phyloP scores from a whole-genome alignment of 805 yeast genomes.

The Nakazawaea ernobii region DNA sequence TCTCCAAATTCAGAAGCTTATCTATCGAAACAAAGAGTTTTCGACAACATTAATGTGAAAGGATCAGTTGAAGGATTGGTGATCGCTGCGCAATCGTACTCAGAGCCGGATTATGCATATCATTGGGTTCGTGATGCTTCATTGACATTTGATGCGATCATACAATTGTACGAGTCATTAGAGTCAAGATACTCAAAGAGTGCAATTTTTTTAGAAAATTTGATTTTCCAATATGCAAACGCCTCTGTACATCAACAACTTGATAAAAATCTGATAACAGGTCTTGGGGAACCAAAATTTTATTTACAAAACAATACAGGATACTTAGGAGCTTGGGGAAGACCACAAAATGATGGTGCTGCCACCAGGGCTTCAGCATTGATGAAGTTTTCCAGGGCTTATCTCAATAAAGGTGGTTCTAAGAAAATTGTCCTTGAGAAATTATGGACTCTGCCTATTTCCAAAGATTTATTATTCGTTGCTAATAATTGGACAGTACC shows the following conservation, averaged over 20 bases:
- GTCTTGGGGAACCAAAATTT: conserved; percentile 43
- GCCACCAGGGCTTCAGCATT: conserved; percentile 18
- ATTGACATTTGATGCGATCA: conserved; percentile 1
- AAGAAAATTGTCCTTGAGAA: neutral
- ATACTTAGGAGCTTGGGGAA: conserved; percentile 28
- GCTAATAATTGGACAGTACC: conserved; percentile 27
- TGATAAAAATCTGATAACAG: conserved; percentile 15
- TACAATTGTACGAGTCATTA: neutral
- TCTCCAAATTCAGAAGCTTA: neutral
- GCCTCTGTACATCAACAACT: conserved; percentile 2
- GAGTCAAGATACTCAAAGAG: neutral
- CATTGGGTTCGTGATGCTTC: conserved; percentile 10
- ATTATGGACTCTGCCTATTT: conserved; percentile 16
- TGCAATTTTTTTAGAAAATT: neutral
- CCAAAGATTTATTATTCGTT: conserved; percentile 35
- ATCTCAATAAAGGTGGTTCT: conserved; percentile 5
- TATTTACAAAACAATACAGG: conserved; percentile 16
- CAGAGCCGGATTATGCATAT: conserved; percentile 5
- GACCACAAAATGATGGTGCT: conserved; percentile 44
- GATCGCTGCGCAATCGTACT: conserved; percentile 6
- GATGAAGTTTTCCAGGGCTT: conserved; percentile 4
- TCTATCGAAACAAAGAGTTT: conserved; percentile 1
- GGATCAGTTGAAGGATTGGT: conserved; percentile 7
- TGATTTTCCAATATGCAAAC: conserved; percentile 7
- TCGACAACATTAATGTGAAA: conserved; percentile 7